A percentile compares a stretch with the other conserved stretches of the same genome.
Evolutionary conservation across 2,329 filamentous ascomycete genomes (phyloP).

Genomic region (Colletotrichum euphorbiae): DNA sequence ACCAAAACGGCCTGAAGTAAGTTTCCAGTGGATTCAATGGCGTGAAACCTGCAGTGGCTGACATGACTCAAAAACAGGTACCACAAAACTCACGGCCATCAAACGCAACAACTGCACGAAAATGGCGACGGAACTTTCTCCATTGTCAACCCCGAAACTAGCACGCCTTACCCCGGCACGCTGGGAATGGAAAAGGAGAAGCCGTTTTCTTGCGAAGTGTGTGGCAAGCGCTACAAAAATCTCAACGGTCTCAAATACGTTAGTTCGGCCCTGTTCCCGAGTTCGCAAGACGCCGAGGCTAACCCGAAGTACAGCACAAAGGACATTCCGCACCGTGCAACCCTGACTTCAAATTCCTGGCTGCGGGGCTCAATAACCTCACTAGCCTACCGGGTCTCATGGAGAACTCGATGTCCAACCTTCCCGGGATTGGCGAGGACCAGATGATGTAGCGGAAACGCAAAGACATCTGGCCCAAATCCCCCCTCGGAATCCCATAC

Average conservation of each 20-base stretch:
- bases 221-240: constrained; percentile 99
- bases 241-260: constrained; percentile 97
- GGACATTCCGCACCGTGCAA: constrained; percentile 90
- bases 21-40: constrained; percentile 44
- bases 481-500: background rate
- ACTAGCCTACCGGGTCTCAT: constrained; percentile 43
- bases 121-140: constrained; percentile 98
- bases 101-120: constrained; percentile 95
- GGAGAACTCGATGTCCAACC: constrained; percentile 45
- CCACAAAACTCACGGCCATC: constrained; percentile 88
- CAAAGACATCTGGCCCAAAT: background rate
- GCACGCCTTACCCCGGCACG: constrained; percentile 92
- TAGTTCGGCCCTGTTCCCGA: constrained; percentile 49
- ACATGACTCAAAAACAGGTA: constrained; percentile 58
- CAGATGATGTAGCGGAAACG: constrained; percentile 43
- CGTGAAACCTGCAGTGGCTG: constrained; percentile 12
- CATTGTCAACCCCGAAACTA: constrained; percentile 96
- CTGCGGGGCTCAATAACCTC: constrained; percentile 57
- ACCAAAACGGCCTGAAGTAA: constrained; percentile 98
- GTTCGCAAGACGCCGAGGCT: background rate
- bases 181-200: constrained; percentile 99
- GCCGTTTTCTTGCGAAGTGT: constrained; percentile 96
- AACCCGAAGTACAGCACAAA: constrained; percentile 66
- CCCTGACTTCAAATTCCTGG: constrained; percentile 73
- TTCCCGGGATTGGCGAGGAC: constrained; percentile 60